These are phyloP conservation scores for Amanita pseudoporphyria DNA, from an alignment of 768 basidiomycete species.

Conservation along the genomic window DNA sequence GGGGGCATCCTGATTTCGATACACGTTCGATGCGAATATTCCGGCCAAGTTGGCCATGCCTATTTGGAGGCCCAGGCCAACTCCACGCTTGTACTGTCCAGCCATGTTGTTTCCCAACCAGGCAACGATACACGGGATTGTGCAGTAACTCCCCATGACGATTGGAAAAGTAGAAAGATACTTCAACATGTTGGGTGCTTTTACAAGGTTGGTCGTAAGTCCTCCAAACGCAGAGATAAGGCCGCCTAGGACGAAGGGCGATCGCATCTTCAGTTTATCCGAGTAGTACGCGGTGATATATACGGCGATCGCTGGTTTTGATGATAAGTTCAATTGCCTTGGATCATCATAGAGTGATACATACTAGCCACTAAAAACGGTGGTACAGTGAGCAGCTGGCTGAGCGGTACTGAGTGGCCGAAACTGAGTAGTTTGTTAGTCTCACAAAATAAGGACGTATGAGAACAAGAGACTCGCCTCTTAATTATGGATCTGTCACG, in stretches of 20 bases:
- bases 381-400: slow-evolving; percentile 59
- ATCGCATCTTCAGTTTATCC: slow-evolving; percentile 34
- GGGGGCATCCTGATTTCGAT: slow-evolving; percentile 46
- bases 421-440: slow-evolving; percentile 29
- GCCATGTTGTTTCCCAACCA: slow-evolving; percentile 65
- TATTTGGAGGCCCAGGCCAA: slow-evolving; percentile 60
- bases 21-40: slow-evolving; percentile 56
- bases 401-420: slow-evolving; percentile 44
- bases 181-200: slow-evolving; percentile 33
- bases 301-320: slow-evolving; percentile 29
- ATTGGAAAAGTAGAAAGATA: slow-evolving; percentile 68
- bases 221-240: too few relatives aligned
- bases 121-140: slow-evolving; percentile 48
- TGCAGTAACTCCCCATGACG: slow-evolving; percentile 53
- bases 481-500: slow-evolving; percentile 47
- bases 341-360: slow-evolving; percentile 13
- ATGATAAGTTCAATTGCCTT: neutral
- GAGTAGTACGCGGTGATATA: slow-evolving; percentile 47
- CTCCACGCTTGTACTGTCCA: slow-evolving; percentile 61
- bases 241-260: too few relatives aligned
- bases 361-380: slow-evolving; percentile 55
- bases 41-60: slow-evolving; percentile 59
- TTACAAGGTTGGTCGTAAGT: too few relatives aligned
- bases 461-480: slow-evolving; percentile 20
- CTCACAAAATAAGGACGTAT: neutral